phyloP scores from a whole-genome alignment of 345 rosid species.

The Litchi chinensis region DNA sequence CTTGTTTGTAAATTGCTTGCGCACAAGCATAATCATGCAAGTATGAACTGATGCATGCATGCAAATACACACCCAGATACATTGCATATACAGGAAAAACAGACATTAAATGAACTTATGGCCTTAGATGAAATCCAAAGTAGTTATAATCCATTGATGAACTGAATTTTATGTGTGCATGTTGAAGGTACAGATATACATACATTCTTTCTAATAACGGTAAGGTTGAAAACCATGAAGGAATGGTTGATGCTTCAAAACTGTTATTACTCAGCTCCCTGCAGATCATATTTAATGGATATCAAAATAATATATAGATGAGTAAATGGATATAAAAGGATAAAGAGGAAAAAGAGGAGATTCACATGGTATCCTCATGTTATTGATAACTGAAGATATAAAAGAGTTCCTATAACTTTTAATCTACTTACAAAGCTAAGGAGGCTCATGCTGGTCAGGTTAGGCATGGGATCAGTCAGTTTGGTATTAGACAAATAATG shows the following conservation, averaged over 20 bases:
- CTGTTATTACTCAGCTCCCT: constrained; percentile 89
- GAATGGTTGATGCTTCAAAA: constrained; percentile 50
- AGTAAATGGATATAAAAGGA: too few species aligned
- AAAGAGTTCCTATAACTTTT: neutral
- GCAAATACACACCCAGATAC: too few species aligned
- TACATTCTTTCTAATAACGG: constrained; percentile 71
- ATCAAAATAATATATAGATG: too few species aligned
- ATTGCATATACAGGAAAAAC: too few species aligned
- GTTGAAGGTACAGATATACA: constrained; percentile 25
- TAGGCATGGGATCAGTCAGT: constrained; percentile 59
- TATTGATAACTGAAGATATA: neutral
- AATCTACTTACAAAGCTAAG: constrained; percentile 63
- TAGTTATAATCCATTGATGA: neutral
- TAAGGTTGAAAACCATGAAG: constrained; percentile 58
- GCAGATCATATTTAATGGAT: constrained; percentile 12
- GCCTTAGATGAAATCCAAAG: neutral
- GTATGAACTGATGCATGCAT: too few species aligned
- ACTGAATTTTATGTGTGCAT: neutral
- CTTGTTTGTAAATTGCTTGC: too few species aligned
- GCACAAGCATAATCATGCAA: too few species aligned
- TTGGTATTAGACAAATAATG: constrained; percentile 72
- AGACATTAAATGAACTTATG: neutral
- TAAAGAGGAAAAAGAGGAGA: too few species aligned
- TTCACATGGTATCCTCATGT: too few species aligned
- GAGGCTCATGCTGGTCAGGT: constrained; percentile 46